A percentile compares a stretch with the other conserved stretches of the same genome.
phyloP scores from a whole-genome alignment of 352 stramenopile species.

The Saprolegnia parasitica region DNA sequence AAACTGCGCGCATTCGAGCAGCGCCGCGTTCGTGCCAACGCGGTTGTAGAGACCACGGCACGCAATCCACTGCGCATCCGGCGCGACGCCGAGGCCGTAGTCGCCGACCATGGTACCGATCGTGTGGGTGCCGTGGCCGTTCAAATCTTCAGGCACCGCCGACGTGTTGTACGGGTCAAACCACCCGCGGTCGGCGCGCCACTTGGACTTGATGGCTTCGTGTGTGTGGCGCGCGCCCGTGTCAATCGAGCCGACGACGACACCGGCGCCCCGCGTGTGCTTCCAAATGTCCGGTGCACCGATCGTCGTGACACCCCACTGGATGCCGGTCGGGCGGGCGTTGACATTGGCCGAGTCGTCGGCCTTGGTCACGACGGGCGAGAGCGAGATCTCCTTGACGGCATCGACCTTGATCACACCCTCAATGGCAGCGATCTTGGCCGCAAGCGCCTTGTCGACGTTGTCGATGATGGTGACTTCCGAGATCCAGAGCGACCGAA shows the following conservation, averaged over 20 bases:
- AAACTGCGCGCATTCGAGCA: conserved; percentile 35
- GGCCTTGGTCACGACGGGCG: neutral
- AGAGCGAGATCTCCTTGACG: neutral
- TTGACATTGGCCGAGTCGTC: neutral
- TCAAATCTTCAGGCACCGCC: conserved; percentile 35
- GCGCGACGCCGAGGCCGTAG: conserved; percentile 34
- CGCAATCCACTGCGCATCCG: conserved; percentile 35
- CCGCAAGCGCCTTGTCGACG: conserved; percentile 1
- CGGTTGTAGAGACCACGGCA: conserved; percentile 33
- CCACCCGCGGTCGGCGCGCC: conserved; percentile 40
- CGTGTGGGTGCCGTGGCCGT: conserved; percentile 41
- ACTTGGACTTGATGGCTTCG: conserved; percentile 33
- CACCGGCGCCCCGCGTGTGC: conserved; percentile 21
- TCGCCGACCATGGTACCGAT: conserved; percentile 34
- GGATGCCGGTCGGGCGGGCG: neutral
- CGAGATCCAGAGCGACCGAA: conserved; percentile 7
- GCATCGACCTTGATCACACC: conserved; percentile 2
- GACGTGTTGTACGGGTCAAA: conserved; percentile 39
- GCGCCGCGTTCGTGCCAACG: conserved; percentile 29
- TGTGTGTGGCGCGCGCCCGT: conserved; percentile 26
- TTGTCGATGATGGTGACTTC: neutral
- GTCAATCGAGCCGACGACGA: conserved; percentile 32
- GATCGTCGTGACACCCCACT: conserved; percentile 29
- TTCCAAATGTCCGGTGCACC: conserved; percentile 26
- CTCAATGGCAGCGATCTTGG: neutral